Evolutionary conservation across 2,329 filamentous ascomycete species (phyloP).

Genomic region (Hypoxylon sp.): DNA sequence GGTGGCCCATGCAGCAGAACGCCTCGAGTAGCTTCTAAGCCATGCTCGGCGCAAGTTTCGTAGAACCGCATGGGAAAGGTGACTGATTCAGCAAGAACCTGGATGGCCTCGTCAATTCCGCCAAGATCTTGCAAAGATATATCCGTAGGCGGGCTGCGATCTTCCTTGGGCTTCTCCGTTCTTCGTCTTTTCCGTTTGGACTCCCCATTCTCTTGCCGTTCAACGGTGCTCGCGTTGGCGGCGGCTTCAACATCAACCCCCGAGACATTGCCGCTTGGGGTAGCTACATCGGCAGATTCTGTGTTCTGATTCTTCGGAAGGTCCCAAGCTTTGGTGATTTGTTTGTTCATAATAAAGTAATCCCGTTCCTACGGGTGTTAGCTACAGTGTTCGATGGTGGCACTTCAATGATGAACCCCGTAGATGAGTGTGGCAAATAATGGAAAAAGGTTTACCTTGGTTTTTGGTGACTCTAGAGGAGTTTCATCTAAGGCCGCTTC

Average conservation of each 20-base stretch:
- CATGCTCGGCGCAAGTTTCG: slow-evolving; percentile 74
- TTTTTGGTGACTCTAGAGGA: slow-evolving; percentile 47
- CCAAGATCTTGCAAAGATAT: slow-evolving; percentile 80
- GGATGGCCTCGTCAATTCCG: slow-evolving; percentile 80
- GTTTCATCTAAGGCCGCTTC: slow-evolving; percentile 51
- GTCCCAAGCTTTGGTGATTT: slow-evolving; percentile 60
- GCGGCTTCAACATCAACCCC: slow-evolving; percentile 52
- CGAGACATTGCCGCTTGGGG: slow-evolving; percentile 41
- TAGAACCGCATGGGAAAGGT: slow-evolving; percentile 80
- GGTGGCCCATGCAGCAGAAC: slow-evolving; percentile 87
- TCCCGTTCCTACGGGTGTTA: slow-evolving; percentile 49
- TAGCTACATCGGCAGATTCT: slow-evolving; percentile 42
- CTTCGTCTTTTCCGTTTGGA: slow-evolving; percentile 77
- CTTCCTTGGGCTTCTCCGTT: slow-evolving; percentile 64
- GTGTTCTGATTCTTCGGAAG: slow-evolving; percentile 48
- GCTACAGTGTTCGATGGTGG: neutral
- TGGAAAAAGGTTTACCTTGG: slow-evolving; percentile 44
- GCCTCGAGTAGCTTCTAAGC: slow-evolving; percentile 79
- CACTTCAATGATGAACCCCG: neutral
- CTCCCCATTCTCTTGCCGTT: slow-evolving; percentile 75
- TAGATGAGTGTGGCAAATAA: neutral
- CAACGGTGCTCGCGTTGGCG: slow-evolving; percentile 53
- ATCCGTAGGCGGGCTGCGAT: slow-evolving; percentile 76
- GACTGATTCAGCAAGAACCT: slow-evolving; percentile 78
- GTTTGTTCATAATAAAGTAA: slow-evolving; percentile 58